Base-by-base conservation (phyloP, 257 asterid species). In the Eustoma russellianum region DNA sequence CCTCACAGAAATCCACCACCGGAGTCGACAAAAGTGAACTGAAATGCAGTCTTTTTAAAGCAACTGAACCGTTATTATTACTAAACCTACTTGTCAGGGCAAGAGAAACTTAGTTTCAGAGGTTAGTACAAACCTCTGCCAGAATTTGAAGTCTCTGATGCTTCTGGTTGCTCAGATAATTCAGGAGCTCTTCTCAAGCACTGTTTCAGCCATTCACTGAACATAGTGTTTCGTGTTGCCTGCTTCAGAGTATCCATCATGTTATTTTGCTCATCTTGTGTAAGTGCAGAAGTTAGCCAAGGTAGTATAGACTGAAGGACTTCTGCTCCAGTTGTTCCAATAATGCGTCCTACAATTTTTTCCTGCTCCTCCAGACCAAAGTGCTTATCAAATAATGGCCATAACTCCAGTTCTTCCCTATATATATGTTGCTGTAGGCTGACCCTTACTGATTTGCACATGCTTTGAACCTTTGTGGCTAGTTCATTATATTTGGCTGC, bases 311-410 rank as follows among this genome's bases (percentile, higher is more conserved):
- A 71, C 50, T 75, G 77, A 59, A 75, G 75, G 15, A 75, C 81
- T 62, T 75, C 81, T n/a, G 81, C 81, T 41, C 81, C 81, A 41
- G 81, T 75, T 19, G 72, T 75, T 55, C 81, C 81, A 57, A 75
- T 71, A 60, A 75, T 75, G 35, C 75, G 74, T 45, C 81, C 81
- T 45, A 75, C 81, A 61, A 75, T 67, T 59, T 65, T 67, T 60
- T 71, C 75, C 56, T 75, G 81, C 53, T 75, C 81, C 65, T 75
- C 81, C 46, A 75, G 57, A 47, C 78, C 67, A 66, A 75, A 71
- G 52, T 75, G 75, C 35, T 68, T 48, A 28, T 63, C 67, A 57
- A 75, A 75, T 35, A 75, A 55, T 50, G 81, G 81, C 81, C 81
- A 75, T 19, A 75, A 62, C 62, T 75, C 81, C 64, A 67, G 78